Conservation (phyloP, 2,329 filamentous ascomycete genomes). For the Diaporthe ampelina region DNA sequence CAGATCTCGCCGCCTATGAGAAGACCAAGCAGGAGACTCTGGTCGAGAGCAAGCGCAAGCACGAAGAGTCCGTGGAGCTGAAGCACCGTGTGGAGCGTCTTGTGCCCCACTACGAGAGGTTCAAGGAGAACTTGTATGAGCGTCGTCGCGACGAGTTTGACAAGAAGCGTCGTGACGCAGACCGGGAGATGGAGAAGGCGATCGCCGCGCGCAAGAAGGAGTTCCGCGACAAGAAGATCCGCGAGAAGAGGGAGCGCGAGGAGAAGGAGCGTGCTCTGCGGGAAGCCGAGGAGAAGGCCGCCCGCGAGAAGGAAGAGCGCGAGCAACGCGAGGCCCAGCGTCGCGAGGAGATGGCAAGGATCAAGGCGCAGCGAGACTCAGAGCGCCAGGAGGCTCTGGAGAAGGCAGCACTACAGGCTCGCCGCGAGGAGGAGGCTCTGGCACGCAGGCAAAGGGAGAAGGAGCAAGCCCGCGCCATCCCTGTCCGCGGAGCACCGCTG, state of each 20-base stretch:
- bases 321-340: slow-evolving; percentile 84
- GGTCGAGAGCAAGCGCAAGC: slow-evolving; percentile 85
- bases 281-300: slow-evolving; percentile 88
- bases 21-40: slow-evolving; percentile 82
- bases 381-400: slow-evolving; percentile 78
- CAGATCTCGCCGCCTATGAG: slow-evolving; percentile 85
- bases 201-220: slow-evolving; percentile 91
- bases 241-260: slow-evolving; percentile 87
- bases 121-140: slow-evolving; percentile 85
- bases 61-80: slow-evolving; percentile 91
- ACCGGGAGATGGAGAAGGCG: slow-evolving; percentile 93
- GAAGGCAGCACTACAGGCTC: slow-evolving; percentile 78
- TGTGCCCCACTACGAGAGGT: slow-evolving; percentile 86
- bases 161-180: slow-evolving; percentile 90
- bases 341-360: slow-evolving; percentile 76
- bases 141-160: slow-evolving; percentile 96
- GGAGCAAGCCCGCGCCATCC: slow-evolving; percentile 58
- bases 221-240: slow-evolving; percentile 83
- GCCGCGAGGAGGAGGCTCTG: slow-evolving; percentile 90
- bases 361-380: slow-evolving; percentile 75
- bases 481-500: slow-evolving; percentile 51
- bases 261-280: slow-evolving; percentile 82
- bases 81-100: slow-evolving; percentile 93
- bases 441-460: slow-evolving; percentile 79
- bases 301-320: slow-evolving; percentile 88